Conservation (phyloP, 2,329 filamentous ascomycete genomes). For the Fusarium sp. region DNA sequence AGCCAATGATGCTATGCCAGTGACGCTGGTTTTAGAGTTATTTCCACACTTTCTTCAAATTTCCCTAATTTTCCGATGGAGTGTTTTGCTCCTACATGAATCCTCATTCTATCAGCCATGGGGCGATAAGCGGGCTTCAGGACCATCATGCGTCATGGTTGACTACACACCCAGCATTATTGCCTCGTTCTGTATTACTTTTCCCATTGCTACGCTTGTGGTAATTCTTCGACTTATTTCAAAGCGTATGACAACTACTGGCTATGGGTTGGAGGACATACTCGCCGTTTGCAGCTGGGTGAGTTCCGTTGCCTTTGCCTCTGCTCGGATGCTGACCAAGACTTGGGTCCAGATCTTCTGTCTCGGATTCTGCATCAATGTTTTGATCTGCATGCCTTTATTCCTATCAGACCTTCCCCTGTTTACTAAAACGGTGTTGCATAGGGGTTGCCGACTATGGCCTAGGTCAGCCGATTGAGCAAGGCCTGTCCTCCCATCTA, state of each 20-base stretch:
- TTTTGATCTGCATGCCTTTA: background rate
- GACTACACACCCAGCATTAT: constrained; percentile 29
- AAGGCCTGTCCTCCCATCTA: constrained; percentile 15
- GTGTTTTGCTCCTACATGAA: background rate
- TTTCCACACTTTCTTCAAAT: background rate
- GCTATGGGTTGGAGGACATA: constrained; percentile 37
- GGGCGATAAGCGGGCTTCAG: background rate
- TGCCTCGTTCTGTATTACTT: constrained; percentile 31
- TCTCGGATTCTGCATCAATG: background rate
- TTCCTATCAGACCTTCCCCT: background rate
- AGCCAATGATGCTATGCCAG: background rate
- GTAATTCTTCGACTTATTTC: constrained; percentile 32
- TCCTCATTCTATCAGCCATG: background rate
- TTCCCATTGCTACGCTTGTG: constrained; percentile 30
- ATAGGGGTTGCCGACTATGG: constrained; percentile 10
- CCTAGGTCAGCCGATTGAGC: constrained; percentile 21
- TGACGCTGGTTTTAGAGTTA: background rate
- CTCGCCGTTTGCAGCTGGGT: constrained; percentile 36
- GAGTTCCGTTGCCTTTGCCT: background rate
- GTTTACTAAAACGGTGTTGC: background rate
- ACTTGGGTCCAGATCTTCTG: background rate
- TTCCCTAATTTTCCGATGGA: background rate
- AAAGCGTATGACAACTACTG: constrained; percentile 28
- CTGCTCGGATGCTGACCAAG: background rate
- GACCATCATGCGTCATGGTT: constrained; percentile 19